Base-by-base conservation (phyloP, 768 basidiomycete species). In the Pholiota molesta region DNA sequence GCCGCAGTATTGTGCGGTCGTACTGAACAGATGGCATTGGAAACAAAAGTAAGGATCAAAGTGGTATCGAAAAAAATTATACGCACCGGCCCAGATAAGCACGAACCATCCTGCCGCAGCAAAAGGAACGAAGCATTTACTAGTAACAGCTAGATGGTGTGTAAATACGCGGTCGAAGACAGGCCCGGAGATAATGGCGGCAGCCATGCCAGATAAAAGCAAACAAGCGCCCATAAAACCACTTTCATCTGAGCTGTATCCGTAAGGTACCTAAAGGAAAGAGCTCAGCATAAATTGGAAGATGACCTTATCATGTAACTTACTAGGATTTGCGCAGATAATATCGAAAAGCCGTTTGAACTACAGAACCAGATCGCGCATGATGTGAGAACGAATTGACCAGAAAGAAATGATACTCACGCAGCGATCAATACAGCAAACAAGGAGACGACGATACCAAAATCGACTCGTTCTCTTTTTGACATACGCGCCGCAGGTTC, bases 81-180 rank as follows among this genome's bases (percentile, higher is more conserved):
- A 72, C 83, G 28, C 69, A 91, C 91, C 85, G 55, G 88, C 91
- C 93, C 92, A 95, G 33, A 95, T 88, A 17, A 94, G 75, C 5
- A 86, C 84, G 14, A 94, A 72, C 91, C 92, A 94, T 23, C 80
- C 79, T 1, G 67, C 78, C 16, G 81, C 87, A 5, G 90, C 77
- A 47, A 88, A 69, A 1, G 92, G 92, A 16, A 87, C 80, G 10
- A 91, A 68, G 0, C 85, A 61, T 59, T 89, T 91, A 57, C 81
- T 66, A 2, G 87, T 84, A 11, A 84, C 63, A 0, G 86, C 90
- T 40, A 93, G 79, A 62, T 85, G 85, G 65, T 88, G 83, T 10
- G 90, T 94, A 62, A 95, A 85, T n/a, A 93, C 85, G 19, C 92
- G 86, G 68, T 94, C 93, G 68, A 93, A 89, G 3, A 94, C 73